Base-by-base conservation (phyloP, 768 basidiomycete genomes). In the Coprinopsis marcescibilis region DNA sequence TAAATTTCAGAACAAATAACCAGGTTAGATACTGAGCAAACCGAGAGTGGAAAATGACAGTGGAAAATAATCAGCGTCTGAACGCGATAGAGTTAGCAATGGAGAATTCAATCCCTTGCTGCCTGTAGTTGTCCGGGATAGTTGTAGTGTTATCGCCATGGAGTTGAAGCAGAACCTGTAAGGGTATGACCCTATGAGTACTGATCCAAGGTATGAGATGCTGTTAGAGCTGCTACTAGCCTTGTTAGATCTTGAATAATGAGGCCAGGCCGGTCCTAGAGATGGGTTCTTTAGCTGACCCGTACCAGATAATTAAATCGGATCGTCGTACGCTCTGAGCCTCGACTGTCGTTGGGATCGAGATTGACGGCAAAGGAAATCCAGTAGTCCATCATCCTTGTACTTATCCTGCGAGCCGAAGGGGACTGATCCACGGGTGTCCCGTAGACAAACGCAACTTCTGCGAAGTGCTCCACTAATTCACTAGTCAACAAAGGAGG, bases 351-450 rank as follows among this genome's bases (percentile, higher is more conserved):
- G 49, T 72, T 72, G 3, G 69, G 70, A 46, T 68, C 59, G 27
- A 72, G 50, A 26, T 59, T 63, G 2, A 60, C 65, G 1, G 64
- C 63, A 40, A 70, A 72, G 3, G 70, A 72, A 7, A 72, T 60
- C 70, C 68, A 72, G 45, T 70, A 72, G 46, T 72, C 66, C 21
- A 68, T 61, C 62, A 72, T 67, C n/a, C 60, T 39, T 14, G 48
- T 54, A 46, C 68, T 69, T 2, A 68, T 45, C 1, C 45, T 48
- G 29, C 50, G 34, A 6, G 56, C 51, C 17, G 57, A 49, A 19
- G 57, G 47, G 14, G 60, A 59, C 6, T 42, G 51, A 45, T 65
- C 58, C 19, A 33, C 24, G 1, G 63, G 61, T 3, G 51, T 53
- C 3, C 69, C 70, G 25, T 65, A 70, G 1, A 70, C 66, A 43